Percentiles rank a stretch among this genome's conserved stretches.
Conservation (phyloP, 305 asterid species). For the Fraxinus nigra region DNA sequence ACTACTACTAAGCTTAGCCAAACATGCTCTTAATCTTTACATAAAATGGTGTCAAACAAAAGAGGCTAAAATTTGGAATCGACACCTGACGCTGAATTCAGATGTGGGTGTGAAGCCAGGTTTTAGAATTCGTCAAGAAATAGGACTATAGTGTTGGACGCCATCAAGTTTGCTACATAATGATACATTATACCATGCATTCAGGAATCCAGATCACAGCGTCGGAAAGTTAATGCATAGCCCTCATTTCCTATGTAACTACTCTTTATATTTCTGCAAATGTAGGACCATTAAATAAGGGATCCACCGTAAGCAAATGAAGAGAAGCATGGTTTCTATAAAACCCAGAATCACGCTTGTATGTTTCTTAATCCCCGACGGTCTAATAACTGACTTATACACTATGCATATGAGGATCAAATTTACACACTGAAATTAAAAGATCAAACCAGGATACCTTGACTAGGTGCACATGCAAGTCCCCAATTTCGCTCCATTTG, state of each 20-base stretch:
- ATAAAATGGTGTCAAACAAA: neutral
- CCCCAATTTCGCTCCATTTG: conserved; percentile 88
- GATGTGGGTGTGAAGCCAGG: neutral
- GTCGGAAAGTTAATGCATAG: neutral
- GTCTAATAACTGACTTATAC: neutral
- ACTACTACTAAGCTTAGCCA: neutral
- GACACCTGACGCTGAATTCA: neutral
- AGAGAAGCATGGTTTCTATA: neutral
- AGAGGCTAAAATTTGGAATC: neutral
- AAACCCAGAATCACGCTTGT: neutral
- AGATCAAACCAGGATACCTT: conserved; percentile 49
- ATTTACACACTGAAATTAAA: neutral
- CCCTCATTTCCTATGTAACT: neutral
- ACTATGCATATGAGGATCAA: neutral
- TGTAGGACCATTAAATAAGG: neutral
- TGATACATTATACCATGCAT: neutral
- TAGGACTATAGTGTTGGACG: neutral
- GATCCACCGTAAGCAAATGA: neutral
- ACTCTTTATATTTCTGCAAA: neutral
- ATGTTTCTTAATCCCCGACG: neutral
- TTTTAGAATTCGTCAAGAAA: neutral
- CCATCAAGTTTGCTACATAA: neutral
- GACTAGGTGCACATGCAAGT: conserved; percentile 69
- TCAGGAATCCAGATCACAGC: neutral
- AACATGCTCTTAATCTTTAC: neutral